Base-by-base conservation (phyloP, 2,329 filamentous ascomycete genomes). In the Apiospora saccharicola region DNA sequence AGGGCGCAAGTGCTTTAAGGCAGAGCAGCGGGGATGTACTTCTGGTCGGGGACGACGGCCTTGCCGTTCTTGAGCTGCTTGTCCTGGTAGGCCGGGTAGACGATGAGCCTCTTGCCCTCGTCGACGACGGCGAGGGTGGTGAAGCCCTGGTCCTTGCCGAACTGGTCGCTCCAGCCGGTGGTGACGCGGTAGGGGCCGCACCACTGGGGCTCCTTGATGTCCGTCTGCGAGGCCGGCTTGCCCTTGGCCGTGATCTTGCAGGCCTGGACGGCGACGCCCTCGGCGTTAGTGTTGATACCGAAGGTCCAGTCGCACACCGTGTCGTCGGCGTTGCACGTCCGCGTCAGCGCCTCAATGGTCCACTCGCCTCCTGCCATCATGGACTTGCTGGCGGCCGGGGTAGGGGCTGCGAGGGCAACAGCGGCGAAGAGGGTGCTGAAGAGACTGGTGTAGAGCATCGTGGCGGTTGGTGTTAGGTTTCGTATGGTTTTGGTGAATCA, bases 91-190 rank as follows among this genome's bases (percentile, higher is more conserved):
- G 85, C 84, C 34, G 88, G 87, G 78, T 82, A 90, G 73, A 84
- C 79, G 72, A 90, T 89, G 72, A 83, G 79, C 68, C 79, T 80
- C 76, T 82, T 80, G 41, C 72, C 75, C 74, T 82, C 81, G 79
- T 89, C 82, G 47, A 87, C 84, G 57, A 90, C 85, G 8, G 85
- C 82, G 51, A 90, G 80, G 26, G 86, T 88, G 49, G 87, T 89
- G 82, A 90, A 90, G 73, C 86, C 88, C 37, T 86, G 80, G 74
- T 79, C 86, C 8, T 79, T 72, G 71, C 88, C 88, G 75, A 90
- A 90, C 79, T 89, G 85, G 77, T 83, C 87, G 77, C 85, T 88
- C 88, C 88, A 90, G 78, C 85, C 85, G 14, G 85, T 87, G 67
- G 86, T 89, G 75, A 90, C 76, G 73, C 82, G 86, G 82, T 82